Base-by-base conservation (phyloP, 2,329 filamentous ascomycete genomes). In the Claviceps fusiformis region DNA sequence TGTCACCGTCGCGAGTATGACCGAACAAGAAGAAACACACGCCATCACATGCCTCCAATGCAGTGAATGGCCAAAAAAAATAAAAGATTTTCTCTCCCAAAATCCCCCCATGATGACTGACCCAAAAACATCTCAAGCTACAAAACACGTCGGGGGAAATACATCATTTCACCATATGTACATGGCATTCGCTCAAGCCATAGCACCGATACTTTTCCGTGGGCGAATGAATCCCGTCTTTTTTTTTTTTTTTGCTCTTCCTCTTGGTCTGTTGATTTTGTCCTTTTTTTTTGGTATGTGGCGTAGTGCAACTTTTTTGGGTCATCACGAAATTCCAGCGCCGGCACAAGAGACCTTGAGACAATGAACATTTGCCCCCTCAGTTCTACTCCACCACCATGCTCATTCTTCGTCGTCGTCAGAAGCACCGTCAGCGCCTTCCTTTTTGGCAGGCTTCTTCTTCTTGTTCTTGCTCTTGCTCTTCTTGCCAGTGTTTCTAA, bases 401-500 rank as follows among this genome's bases (percentile, higher is more conserved):
- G 35, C 56, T 56, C 57, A 59, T 53, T 62, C 59, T 50, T 60
- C 58, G 46, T 55, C 60, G 29, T 63, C 61, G 41, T 62, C 62
- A 59, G 67, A 69, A 59, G 72, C 67, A 41, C 70, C 69, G 54
- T 71, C 69, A 58, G 31, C 67, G 15, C 65, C 69, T 53, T 70
- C 67, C 71, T 75, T 75, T 68, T 77, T 75, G 62, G 70, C 70
- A 35, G 73, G 68, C 67, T 80, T 77, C 73, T 81, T 82, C 80
- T 87, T 37, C 35, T 37, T 37, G 35, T 11, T 86, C 73, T 53
- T 87, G 78, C 86, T 83, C 80, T 87, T 90, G 82, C 91, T 95
- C 79, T 90, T 93, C 78, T 89, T 89, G 68, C 89, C 91, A 70
- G 91, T 90, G 75, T 88, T 87, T 74, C 88, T 89, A 61, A 85